These are phyloP conservation scores for Myxozyma sirexii DNA, from an alignment of 805 yeast species.

Conservation along the genomic window DNA sequence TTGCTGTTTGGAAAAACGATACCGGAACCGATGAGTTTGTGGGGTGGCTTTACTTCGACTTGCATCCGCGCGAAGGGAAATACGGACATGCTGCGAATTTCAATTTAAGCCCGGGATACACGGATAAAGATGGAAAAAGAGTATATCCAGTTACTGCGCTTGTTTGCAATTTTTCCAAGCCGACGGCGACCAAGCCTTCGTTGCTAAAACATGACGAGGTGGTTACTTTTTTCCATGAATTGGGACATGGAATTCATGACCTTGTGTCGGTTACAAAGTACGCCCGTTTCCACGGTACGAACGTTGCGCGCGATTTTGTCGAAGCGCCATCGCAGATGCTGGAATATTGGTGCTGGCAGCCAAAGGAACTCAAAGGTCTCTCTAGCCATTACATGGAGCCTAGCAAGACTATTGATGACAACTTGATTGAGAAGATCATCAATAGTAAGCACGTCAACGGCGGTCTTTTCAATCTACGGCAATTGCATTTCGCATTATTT, in stretches of 20 bases:
- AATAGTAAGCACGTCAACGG: conserved; percentile 74
- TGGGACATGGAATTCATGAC: conserved; percentile 87
- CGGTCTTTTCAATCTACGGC: conserved; percentile 71
- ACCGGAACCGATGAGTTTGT: conserved; percentile 52
- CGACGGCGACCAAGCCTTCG: conserved; percentile 68
- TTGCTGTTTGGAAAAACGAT: conserved; percentile 71
- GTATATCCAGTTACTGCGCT: conserved; percentile 72
- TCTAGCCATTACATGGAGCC: conserved; percentile 66
- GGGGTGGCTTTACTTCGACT: conserved; percentile 79
- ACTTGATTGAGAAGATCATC: conserved; percentile 59
- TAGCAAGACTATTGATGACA: conserved; percentile 60
- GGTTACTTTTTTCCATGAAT: conserved; percentile 83
- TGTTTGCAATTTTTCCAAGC: conserved; percentile 83
- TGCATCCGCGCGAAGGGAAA: conserved; percentile 85
- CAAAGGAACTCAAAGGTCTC: conserved; percentile 56
- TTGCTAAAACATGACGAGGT: conserved; percentile 77
- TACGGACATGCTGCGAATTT: conserved; percentile 90
- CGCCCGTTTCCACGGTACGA: conserved; percentile 73
- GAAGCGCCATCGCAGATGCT: conserved; percentile 91
- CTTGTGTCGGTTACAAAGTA: conserved; percentile 67
- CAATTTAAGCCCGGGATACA: conserved; percentile 63
- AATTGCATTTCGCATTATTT: conserved; percentile 75
- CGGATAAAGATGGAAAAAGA: conserved; percentile 51
- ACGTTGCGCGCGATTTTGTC: conserved; percentile 82
- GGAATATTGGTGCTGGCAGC: conserved; percentile 87